phyloP scores from a whole-genome alignment of 2,329 filamentous ascomycete genomes.

The Achaetomium macrosporum region DNA sequence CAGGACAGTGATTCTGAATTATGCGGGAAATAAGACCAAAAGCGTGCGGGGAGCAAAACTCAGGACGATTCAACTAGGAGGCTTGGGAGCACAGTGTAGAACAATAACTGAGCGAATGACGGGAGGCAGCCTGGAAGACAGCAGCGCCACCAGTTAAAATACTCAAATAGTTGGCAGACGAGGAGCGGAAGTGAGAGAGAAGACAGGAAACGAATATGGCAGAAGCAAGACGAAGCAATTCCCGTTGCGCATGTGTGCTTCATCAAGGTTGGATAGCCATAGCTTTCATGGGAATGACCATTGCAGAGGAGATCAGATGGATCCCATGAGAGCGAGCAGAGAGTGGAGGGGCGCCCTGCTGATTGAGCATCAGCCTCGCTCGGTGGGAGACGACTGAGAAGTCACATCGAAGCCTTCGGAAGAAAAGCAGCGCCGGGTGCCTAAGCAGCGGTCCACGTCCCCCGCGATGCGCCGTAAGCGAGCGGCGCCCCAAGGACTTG shows the following conservation, averaged over 20 bases:
- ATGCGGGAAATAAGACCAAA: slow-evolving; percentile 3
- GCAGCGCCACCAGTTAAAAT: background rate
- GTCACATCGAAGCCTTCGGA: slow-evolving; percentile 21
- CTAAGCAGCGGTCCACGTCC: slow-evolving; percentile 18
- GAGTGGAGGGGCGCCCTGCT: slow-evolving; percentile 32
- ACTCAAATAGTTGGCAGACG: background rate
- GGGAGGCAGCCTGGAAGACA: background rate
- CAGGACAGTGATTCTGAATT: background rate
- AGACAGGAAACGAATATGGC: background rate
- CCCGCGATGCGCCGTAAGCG: slow-evolving; percentile 20
- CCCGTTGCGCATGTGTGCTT: slow-evolving; percentile 8
- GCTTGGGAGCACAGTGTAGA: background rate
- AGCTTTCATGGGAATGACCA: slow-evolving; percentile 21
- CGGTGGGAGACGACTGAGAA: slow-evolving; percentile 15
- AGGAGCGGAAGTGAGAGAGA: background rate
- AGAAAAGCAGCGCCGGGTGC: slow-evolving; percentile 19
- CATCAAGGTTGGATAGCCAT: slow-evolving; percentile 16
- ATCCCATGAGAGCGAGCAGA: slow-evolving; percentile 18
- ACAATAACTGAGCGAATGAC: background rate
- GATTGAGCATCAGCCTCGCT: slow-evolving; percentile 38
- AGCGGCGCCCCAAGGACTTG: slow-evolving; percentile 15
- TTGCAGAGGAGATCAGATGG: slow-evolving; percentile 28
- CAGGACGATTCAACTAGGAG: background rate
- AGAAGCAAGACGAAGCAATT: slow-evolving; percentile 11
- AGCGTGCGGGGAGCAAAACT: background rate